These are phyloP conservation scores for Trifolium repens DNA, from an alignment of 306 rosid species.

Conservation along the genomic window DNA sequence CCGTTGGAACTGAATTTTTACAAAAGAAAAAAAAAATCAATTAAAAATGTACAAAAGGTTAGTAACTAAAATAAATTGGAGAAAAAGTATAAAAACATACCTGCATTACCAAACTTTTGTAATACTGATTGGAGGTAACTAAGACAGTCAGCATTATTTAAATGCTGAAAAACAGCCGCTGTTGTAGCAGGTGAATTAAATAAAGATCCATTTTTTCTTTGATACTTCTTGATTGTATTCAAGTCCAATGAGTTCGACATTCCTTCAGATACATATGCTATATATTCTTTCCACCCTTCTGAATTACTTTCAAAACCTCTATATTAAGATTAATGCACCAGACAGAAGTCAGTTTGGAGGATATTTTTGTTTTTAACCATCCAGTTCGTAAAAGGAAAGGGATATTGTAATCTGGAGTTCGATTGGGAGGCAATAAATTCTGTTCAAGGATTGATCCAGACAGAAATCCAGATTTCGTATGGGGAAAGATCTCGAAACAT, in stretches of 20 bases:
- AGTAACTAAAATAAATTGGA: constrained; percentile 15
- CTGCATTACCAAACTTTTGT: constrained; percentile 72
- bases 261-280: constrained; percentile 83
- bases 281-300: constrained; percentile 73
- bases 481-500: neutral
- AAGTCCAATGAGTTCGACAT: constrained; percentile 59
- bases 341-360: constrained; percentile 13
- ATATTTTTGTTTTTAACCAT: neutral
- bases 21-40: neutral
- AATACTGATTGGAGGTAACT: constrained; percentile 59
- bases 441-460: too few species aligned
- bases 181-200: constrained; percentile 87
- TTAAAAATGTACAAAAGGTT: constrained; percentile 10
- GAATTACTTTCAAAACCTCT: constrained; percentile 59
- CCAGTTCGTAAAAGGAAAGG: neutral
- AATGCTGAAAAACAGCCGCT: constrained; percentile 66
- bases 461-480: too few species aligned
- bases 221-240: constrained; percentile 69
- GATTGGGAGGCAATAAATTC: neutral
- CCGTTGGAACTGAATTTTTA: constrained; percentile 66
- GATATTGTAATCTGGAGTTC: neutral
- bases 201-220: constrained; percentile 83
- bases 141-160: constrained; percentile 69
- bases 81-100: constrained; percentile 40
- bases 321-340: constrained; percentile 7